phyloP scores from a whole-genome alignment of 768 basidiomycete genomes.

The Tricholomella constricta region DNA sequence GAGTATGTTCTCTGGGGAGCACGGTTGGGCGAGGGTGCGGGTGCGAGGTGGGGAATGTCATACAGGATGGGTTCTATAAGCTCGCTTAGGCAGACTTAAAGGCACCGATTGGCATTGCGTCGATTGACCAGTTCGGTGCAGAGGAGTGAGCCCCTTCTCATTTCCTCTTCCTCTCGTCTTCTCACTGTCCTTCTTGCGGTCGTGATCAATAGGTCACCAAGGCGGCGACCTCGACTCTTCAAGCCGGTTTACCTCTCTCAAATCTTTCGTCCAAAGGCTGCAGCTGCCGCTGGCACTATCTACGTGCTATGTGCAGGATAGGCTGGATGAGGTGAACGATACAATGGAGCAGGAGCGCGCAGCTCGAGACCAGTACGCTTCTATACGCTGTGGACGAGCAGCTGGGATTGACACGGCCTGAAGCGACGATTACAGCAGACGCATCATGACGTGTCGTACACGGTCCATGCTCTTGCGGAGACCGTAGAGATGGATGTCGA shows the following conservation, averaged over 20 bases:
- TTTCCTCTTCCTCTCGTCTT: no score
- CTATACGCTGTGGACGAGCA: background rate
- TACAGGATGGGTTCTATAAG: no score
- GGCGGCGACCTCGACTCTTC: background rate
- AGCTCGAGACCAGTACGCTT: constrained; percentile 69
- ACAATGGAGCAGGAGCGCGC: constrained; percentile 56
- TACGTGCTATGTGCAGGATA: constrained; percentile 67
- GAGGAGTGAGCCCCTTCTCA: no score
- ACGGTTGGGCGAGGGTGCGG: no score
- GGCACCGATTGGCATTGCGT: no score
- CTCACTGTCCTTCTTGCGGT: no score
- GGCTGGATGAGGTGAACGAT: constrained; percentile 68
- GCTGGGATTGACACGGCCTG: constrained; percentile 38
- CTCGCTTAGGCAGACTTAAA: no score
- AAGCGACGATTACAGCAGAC: constrained; percentile 74
- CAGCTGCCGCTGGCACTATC: constrained; percentile 54
- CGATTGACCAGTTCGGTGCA: no score
- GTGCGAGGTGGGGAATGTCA: no score
- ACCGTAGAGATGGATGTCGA: constrained; percentile 79
- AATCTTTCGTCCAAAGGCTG: constrained; percentile 53
- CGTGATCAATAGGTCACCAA: no score
- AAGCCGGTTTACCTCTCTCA: constrained; percentile 24
- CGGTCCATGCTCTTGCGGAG: constrained; percentile 68
- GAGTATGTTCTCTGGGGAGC: no score
- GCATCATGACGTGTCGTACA: constrained; percentile 77